Conservation (phyloP, 495 filamentous ascomycete species). For the Aspergillus hancockii region DNA sequence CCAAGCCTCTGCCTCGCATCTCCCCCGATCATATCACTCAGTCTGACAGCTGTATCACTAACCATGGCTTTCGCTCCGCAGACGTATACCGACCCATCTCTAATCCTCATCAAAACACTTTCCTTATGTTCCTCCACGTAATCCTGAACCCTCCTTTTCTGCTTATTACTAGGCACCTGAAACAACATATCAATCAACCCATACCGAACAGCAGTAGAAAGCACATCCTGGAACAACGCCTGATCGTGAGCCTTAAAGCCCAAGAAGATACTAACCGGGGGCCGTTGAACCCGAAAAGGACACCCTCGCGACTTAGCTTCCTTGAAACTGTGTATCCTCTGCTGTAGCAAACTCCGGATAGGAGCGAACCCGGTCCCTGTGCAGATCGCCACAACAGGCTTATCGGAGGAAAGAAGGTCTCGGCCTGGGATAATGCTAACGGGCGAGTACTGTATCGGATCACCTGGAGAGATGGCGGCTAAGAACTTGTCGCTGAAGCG, state of each 20-base stretch:
- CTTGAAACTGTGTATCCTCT: background rate
- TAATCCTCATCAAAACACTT: background rate
- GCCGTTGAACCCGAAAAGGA: background rate
- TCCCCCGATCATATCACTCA: background rate
- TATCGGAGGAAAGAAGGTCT: background rate
- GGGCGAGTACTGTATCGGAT: background rate
- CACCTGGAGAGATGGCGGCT: background rate
- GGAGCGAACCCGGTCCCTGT: conserved; percentile 6
- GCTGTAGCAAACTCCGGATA: conserved; percentile 5
- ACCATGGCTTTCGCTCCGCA: conserved; percentile 5
- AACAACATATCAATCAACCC: conserved; percentile 1
- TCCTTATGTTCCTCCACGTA: background rate
- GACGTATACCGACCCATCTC: background rate
- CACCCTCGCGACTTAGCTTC: background rate
- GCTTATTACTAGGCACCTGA: conserved; percentile 2
- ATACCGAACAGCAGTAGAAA: background rate
- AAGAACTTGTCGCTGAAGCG: conserved; percentile 7
- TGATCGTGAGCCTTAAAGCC: background rate
- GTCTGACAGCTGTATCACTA: background rate
- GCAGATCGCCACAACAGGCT: background rate
- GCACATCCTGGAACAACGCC: background rate
- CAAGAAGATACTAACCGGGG: background rate
- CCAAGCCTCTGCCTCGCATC: conserved; percentile 1
- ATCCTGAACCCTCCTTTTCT: conserved; percentile 6
- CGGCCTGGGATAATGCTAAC: background rate